These are phyloP conservation scores for Conoideocrella luteorostrata DNA, from an alignment of 2,329 filamentous ascomycete genomes.

Conservation along the genomic window DNA sequence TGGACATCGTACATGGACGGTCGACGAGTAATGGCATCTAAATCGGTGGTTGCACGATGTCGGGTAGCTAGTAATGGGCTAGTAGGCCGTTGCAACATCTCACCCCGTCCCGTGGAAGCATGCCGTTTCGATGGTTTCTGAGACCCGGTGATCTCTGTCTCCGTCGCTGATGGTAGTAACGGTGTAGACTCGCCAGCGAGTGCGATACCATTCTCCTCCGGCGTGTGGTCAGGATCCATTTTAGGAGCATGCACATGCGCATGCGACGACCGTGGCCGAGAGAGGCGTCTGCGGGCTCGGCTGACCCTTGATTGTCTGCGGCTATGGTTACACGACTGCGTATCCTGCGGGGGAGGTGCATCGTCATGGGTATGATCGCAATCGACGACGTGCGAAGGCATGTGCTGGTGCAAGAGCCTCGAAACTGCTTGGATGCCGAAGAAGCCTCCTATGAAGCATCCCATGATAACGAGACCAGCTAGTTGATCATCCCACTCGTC, in stretches of 20 bases:
- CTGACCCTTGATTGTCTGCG: constrained; percentile 25
- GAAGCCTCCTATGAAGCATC: constrained; percentile 64
- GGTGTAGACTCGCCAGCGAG: constrained; percentile 41
- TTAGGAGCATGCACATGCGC: constrained; percentile 3
- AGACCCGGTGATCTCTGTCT: constrained; percentile 20
- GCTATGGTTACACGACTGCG: constrained; percentile 15
- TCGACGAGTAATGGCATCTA: constrained; percentile 32
- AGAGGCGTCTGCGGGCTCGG: constrained; percentile 24
- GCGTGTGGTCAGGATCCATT: constrained; percentile 1
- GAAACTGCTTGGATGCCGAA: constrained; percentile 70
- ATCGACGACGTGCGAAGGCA: constrained; percentile 74
- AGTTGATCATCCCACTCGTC: constrained; percentile 59
- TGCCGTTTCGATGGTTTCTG: constrained; percentile 21
- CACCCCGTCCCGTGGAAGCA: constrained; percentile 22
- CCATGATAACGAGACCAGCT: constrained; percentile 64
- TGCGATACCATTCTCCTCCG: constrained; percentile 11
- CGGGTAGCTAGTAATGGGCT: constrained; percentile 17
- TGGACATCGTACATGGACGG: constrained; percentile 50
- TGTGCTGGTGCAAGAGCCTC: constrained; percentile 62
- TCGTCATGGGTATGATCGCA: constrained; percentile 70
- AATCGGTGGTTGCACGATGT: constrained; percentile 21
- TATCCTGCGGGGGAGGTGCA: constrained; percentile 25
- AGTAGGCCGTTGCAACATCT: constrained; percentile 19
- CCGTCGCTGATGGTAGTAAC: constrained; percentile 27
- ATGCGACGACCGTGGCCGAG: constrained; percentile 19